Conservation (phyloP, 768 basidiomycete species). For the Panellus pusillus region DNA sequence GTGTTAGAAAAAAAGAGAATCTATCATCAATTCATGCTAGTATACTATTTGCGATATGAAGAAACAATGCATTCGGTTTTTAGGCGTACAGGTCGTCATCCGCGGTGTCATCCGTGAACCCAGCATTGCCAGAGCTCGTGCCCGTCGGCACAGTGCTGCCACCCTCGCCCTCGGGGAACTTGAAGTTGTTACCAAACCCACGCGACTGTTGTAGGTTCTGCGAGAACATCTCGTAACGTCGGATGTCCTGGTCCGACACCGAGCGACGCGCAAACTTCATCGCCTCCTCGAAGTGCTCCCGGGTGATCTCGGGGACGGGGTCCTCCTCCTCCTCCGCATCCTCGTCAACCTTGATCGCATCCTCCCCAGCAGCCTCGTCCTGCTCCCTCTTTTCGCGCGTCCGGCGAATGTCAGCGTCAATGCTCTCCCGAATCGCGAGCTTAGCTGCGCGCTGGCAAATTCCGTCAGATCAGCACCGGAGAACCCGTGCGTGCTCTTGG, state of each 20-base stretch:
- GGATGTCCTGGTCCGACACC: slow-evolving; percentile 94
- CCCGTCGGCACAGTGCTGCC: slow-evolving; percentile 37
- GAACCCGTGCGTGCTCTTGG: slow-evolving; percentile 94
- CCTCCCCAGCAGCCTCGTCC: slow-evolving; percentile 73
- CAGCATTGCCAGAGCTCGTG: slow-evolving; percentile 58
- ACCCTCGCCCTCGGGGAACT: slow-evolving; percentile 84
- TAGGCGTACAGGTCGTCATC: slow-evolving; percentile 94
- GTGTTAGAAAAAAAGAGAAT: slow-evolving; percentile 3
- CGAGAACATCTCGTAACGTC: slow-evolving; percentile 97
- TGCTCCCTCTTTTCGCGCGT: slow-evolving; percentile 79
- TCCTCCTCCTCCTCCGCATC: slow-evolving; percentile 76
- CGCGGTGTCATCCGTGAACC: slow-evolving; percentile 80
- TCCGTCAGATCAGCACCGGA: slow-evolving; percentile 99
- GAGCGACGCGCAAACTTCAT: slow-evolving; percentile 98
- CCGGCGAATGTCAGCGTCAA: slow-evolving; percentile 84
- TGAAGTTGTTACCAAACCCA: slow-evolving; percentile 93
- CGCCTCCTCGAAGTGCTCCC: slow-evolving; percentile 97
- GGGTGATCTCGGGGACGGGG: slow-evolving; percentile 87
- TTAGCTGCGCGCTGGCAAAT: slow-evolving; percentile 98
- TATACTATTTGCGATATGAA: not conserved
- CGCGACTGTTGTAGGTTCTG: slow-evolving; percentile 93
- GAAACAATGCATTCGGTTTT: slow-evolving; percentile 12
- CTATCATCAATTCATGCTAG: slow-evolving; percentile 13
- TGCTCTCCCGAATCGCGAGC: slow-evolving; percentile 92
- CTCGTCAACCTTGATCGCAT: slow-evolving; percentile 71